These are phyloP conservation scores for Umbilicaria muhlenbergii DNA, from an alignment of 495 filamentous ascomycete species.

Conservation along the genomic window DNA sequence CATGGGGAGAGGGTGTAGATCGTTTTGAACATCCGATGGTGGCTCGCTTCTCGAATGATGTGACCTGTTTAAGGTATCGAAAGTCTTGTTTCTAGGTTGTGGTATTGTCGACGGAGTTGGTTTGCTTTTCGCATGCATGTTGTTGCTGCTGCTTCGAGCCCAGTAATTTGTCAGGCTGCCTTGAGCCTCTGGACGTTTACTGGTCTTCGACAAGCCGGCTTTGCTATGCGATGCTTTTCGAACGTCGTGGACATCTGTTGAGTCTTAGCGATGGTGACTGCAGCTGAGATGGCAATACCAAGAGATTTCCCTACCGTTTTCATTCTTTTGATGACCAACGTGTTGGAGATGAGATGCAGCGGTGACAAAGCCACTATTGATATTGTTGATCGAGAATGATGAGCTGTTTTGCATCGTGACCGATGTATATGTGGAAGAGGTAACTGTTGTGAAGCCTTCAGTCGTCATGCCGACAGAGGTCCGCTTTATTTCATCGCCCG, in stretches of 20 bases:
- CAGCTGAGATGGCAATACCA: slow-evolving; percentile 11
- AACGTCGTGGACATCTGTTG: slow-evolving; percentile 8
- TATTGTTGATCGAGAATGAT: slow-evolving; percentile 10
- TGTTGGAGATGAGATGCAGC: slow-evolving; percentile 9
- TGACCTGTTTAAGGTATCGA: too few relatives aligned
- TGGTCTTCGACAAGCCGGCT: slow-evolving; percentile 5
- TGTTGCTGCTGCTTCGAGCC: slow-evolving; percentile 15
- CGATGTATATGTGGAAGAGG: slow-evolving; percentile 17
- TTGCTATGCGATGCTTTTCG: slow-evolving; percentile 3
- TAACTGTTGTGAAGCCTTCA: slow-evolving; percentile 13
- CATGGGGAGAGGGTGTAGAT: too few relatives aligned
- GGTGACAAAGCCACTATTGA: slow-evolving; percentile 7
- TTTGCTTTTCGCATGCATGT: neutral
- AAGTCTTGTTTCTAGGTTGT: too few relatives aligned
- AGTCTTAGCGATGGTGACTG: slow-evolving; percentile 15
- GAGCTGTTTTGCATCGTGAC: slow-evolving; percentile 16
- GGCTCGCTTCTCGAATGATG: too few relatives aligned
- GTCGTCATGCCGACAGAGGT: slow-evolving; percentile 9
- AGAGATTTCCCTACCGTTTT: neutral
- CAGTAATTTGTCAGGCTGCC: slow-evolving; percentile 30
- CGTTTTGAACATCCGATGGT: too few relatives aligned
- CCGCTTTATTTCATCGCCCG: slow-evolving; percentile 11
- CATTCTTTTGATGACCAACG: neutral
- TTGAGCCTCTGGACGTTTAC: slow-evolving; percentile 24
- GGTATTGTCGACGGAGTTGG: too few relatives aligned